These are phyloP conservation scores for Amphicarpaea edgeworthii DNA, from an alignment of 306 rosid species.

Conservation along the genomic window DNA sequence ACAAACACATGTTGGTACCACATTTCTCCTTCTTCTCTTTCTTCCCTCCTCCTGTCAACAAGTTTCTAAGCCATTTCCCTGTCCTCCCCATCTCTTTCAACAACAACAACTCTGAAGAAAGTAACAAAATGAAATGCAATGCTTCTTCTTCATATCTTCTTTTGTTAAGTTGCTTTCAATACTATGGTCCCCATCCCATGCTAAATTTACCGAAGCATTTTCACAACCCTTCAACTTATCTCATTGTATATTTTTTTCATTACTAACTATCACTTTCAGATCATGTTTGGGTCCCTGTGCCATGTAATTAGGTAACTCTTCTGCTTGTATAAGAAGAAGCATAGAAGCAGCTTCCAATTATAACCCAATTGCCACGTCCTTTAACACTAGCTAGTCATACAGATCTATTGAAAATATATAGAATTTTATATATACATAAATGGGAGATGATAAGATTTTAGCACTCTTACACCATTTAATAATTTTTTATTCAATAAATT, in stretches of 20 bases:
- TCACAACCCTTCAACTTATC: slow-evolving; percentile 50
- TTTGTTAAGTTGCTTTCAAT: slow-evolving; percentile 53
- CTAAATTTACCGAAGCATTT: slow-evolving; percentile 34
- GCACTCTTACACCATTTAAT: background rate
- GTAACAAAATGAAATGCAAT: slow-evolving; percentile 46
- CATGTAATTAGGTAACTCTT: slow-evolving; percentile 34
- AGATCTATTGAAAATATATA: slow-evolving; percentile 42
- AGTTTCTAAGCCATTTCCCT: slow-evolving; percentile 79
- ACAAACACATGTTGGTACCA: slow-evolving; percentile 38
- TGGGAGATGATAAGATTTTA: background rate
- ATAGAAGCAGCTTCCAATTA: slow-evolving; percentile 41
- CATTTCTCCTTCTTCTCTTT: slow-evolving; percentile 56
- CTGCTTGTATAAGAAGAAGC: slow-evolving; percentile 31
- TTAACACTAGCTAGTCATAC: slow-evolving; percentile 22
- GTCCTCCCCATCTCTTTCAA: slow-evolving; percentile 78
- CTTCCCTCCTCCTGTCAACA: slow-evolving; percentile 79
- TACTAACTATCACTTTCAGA: slow-evolving; percentile 34
- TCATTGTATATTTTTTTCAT: slow-evolving; percentile 24
- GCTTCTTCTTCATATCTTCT: slow-evolving; percentile 48
- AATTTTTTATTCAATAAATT: background rate
- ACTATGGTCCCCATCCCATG: slow-evolving; percentile 52
- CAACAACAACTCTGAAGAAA: slow-evolving; percentile 53
- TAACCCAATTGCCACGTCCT: slow-evolving; percentile 37
- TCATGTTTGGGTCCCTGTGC: slow-evolving; percentile 43
- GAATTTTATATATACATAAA: background rate